phyloP scores from a whole-genome alignment of 2,329 filamentous ascomycete species.

The Biscogniauxia marginata region DNA sequence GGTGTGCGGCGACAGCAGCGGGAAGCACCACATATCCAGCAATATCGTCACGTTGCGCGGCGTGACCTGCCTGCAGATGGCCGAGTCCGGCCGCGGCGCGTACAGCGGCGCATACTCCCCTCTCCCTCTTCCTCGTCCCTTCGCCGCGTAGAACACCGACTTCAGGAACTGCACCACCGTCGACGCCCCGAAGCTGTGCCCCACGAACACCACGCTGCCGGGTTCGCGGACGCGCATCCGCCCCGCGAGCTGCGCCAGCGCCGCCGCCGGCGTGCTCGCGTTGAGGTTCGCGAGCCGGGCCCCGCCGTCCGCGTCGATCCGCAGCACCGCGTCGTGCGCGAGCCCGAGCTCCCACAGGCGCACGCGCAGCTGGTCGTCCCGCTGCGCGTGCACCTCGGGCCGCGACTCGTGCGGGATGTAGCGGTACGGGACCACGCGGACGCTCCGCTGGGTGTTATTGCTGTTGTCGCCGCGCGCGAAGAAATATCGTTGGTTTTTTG shows the following conservation, averaged over 20 bases:
- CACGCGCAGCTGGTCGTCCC: conserved; percentile 72
- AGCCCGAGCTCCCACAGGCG: conserved; percentile 77
- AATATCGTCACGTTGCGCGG: conserved; percentile 64
- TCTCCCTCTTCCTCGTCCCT: conserved; percentile 45
- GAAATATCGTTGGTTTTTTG: neutral
- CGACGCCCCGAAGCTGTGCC: conserved; percentile 79
- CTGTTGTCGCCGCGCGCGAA: neutral
- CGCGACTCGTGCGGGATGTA: conserved; percentile 61
- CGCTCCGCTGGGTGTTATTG: conserved; percentile 31
- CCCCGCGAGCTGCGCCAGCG: conserved; percentile 59
- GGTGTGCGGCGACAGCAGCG: conserved; percentile 62
- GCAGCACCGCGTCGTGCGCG: conserved; percentile 65
- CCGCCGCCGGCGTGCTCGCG: conserved; percentile 47
- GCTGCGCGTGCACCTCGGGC: conserved; percentile 62
- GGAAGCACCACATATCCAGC: conserved; percentile 80
- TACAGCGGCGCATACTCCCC: conserved; percentile 62
- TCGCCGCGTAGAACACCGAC: conserved; percentile 67
- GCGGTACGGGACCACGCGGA: conserved; percentile 49
- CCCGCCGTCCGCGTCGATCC: conserved; percentile 57
- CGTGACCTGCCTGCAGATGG: conserved; percentile 65
- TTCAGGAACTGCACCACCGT: conserved; percentile 77
- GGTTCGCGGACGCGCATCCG: conserved; percentile 67
- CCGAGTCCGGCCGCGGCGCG: conserved; percentile 52
- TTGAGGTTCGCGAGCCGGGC: conserved; percentile 51
- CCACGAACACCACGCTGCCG: conserved; percentile 71